phyloP scores from a whole-genome alignment of 805 yeast species.

The Pichia thaimueangensis region DNA sequence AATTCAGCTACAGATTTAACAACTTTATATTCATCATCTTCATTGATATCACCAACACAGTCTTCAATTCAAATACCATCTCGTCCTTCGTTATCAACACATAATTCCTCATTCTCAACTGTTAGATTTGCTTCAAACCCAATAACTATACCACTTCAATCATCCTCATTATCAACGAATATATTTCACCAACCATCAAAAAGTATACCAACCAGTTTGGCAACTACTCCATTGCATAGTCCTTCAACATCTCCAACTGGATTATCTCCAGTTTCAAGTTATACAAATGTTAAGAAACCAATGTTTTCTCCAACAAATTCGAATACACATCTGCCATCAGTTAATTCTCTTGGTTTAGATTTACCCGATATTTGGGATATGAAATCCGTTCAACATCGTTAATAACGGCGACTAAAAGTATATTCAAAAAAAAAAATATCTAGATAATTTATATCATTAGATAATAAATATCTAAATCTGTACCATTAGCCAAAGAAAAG shows the following conservation, averaged over 20 bases:
- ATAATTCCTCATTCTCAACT: not conserved
- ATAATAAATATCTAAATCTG: too few relatives aligned
- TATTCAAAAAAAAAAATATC: too few relatives aligned
- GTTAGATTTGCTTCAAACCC: not conserved
- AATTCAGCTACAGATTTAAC: not conserved
- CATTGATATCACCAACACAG: too few relatives aligned
- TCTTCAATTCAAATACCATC: too few relatives aligned
- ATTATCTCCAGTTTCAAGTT: conserved; percentile 9
- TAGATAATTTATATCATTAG: too few relatives aligned
- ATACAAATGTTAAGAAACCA: not conserved
- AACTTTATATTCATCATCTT: not conserved
- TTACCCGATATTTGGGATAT: conserved; percentile 37
- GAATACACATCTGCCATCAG: conserved; percentile 36
- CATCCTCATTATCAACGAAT: not conserved
- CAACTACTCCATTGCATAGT: conserved; percentile 30
- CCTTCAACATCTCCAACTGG: conserved; percentile 34
- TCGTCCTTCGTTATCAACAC: not conserved
- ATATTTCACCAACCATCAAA: not conserved
- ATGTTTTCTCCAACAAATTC: not conserved
- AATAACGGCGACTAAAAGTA: too few relatives aligned
- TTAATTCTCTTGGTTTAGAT: conserved; percentile 44
- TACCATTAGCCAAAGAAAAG: too few relatives aligned
- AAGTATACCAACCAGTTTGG: conserved; percentile 22
- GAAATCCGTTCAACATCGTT: not conserved
- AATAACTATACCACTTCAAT: not conserved